phyloP scores from a whole-genome alignment of 805 yeast genomes.

The Naumovozyma castellii region DNA sequence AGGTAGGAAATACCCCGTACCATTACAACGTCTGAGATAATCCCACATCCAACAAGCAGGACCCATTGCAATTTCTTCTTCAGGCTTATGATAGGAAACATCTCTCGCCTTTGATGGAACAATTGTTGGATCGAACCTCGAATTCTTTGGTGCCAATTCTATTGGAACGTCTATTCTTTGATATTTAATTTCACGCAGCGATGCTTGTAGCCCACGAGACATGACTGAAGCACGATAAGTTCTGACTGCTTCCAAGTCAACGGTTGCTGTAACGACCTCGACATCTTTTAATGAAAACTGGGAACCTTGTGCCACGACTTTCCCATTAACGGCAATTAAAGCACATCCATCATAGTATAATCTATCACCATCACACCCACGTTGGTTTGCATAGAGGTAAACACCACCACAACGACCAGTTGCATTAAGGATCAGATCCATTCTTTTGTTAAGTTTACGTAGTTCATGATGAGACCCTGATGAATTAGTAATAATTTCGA shows the following conservation, averaged over 20 bases:
- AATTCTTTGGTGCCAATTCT: constrained; percentile 53
- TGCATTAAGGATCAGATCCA: constrained; percentile 81
- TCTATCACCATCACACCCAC: constrained; percentile 98
- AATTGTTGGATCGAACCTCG: constrained; percentile 51
- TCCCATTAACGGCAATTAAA: constrained; percentile 82
- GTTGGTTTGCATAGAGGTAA: constrained; percentile 86
- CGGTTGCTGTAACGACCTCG: constrained; percentile 91
- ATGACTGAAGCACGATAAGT: constrained; percentile 60
- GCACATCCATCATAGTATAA: constrained; percentile 97
- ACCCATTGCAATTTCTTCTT: constrained; percentile 94
- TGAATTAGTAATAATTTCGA: constrained; percentile 92
- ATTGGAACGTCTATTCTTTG: constrained; percentile 52
- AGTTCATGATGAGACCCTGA: constrained; percentile 97
- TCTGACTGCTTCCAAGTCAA: constrained; percentile 86
- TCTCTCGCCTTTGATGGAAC: constrained; percentile 45
- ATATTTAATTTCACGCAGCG: constrained; percentile 28
- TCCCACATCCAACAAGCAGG: constrained; percentile 99
- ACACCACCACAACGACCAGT: constrained; percentile 95
- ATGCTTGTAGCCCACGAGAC: constrained; percentile 68
- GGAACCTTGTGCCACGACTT: constrained; percentile 83
- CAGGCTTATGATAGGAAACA: constrained; percentile 67
- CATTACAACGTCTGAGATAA: constrained; percentile 79
- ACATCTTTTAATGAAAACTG: constrained; percentile 88
- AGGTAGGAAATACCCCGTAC: constrained; percentile 89
- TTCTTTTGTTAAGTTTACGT: constrained; percentile 75